Conservation (phyloP, 371 early-diverging fungal genomes). For the Phascolomyces articulosus region DNA sequence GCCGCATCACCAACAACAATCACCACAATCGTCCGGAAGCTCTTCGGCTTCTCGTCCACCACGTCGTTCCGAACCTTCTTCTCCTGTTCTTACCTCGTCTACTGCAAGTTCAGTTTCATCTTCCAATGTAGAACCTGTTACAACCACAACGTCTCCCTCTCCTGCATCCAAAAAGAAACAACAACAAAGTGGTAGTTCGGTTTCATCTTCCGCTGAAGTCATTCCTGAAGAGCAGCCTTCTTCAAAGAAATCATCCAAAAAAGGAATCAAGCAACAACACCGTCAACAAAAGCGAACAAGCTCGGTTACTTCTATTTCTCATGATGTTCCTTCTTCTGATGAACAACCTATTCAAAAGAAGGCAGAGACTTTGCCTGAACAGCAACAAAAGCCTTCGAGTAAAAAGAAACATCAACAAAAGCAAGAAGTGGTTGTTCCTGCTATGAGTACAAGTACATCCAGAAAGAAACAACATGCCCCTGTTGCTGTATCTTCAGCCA, state of each 20-base stretch:
- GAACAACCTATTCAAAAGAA: neutral
- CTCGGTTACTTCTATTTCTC: neutral
- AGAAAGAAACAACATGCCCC: too few species aligned
- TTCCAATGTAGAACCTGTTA: neutral
- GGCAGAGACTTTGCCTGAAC: neutral
- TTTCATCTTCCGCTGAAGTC: neutral
- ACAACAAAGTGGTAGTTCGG: neutral
- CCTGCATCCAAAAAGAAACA: neutral
- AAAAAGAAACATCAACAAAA: conserved; percentile 8
- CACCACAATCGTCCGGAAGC: neutral
- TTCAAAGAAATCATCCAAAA: neutral
- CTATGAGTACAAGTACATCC: too few species aligned
- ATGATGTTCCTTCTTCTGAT: neutral
- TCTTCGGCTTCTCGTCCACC: neutral
- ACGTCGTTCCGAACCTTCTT: conserved; percentile 10
- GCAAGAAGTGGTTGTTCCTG: too few species aligned
- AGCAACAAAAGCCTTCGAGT: neutral
- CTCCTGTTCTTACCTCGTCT: conserved; percentile 4
- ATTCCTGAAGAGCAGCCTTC: too few species aligned
- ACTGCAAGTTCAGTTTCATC: neutral
- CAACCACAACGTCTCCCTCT: neutral
- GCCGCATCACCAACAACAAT: neutral
- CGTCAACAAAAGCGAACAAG: neutral
- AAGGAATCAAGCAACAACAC: neutral
- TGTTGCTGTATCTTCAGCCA: too few species aligned